phyloP scores from a whole-genome alignment of 768 basidiomycete genomes.

The Flagelloscypha sp. region DNA sequence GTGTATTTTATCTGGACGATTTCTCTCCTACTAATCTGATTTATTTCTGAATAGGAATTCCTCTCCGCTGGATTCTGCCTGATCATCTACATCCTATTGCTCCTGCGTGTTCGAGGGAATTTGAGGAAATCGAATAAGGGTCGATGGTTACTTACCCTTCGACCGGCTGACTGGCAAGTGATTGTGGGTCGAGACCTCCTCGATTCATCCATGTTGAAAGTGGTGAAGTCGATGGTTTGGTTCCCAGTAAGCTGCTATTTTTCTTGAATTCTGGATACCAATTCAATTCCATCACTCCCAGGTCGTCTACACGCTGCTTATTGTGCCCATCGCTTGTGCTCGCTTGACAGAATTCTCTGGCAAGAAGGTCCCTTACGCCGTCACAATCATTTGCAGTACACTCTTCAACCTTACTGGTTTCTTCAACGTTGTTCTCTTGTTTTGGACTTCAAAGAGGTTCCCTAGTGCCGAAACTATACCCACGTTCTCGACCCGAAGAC shows the following conservation, averaged over 20 bases:
- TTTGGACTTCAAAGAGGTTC: constrained; percentile 17
- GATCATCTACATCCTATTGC: constrained; percentile 16
- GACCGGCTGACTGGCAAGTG: constrained; percentile 16
- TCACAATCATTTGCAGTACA: constrained; percentile 14
- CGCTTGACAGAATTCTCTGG: constrained; percentile 21
- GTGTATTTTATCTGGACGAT: constrained; percentile 7
- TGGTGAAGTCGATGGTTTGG: constrained; percentile 19
- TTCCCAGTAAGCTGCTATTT: constrained; percentile 14
- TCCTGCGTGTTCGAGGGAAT: constrained; percentile 22
- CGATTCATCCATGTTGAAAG: constrained; percentile 17
- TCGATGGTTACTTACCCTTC: constrained; percentile 15
- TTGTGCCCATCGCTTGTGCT: constrained; percentile 22
- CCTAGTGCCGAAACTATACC: constrained; percentile 16
- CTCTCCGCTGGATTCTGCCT: constrained; percentile 16
- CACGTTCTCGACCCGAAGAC: constrained; percentile 16
- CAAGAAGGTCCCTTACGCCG: constrained; percentile 17
- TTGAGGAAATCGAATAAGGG: constrained; percentile 11
- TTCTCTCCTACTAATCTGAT: not conserved
- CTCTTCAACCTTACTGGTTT: constrained; percentile 25
- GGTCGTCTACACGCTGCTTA: constrained; percentile 21
- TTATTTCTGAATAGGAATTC: constrained; percentile 16
- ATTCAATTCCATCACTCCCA: constrained; percentile 3
- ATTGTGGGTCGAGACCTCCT: constrained; percentile 15
- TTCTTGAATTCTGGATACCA: not conserved
- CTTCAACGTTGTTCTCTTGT: constrained; percentile 22